Percentiles rank a stretch among this genome's conserved stretches.
phyloP scores from a whole-genome alignment of 2,329 filamentous ascomycete species.

The Aspergillus vadensis region DNA sequence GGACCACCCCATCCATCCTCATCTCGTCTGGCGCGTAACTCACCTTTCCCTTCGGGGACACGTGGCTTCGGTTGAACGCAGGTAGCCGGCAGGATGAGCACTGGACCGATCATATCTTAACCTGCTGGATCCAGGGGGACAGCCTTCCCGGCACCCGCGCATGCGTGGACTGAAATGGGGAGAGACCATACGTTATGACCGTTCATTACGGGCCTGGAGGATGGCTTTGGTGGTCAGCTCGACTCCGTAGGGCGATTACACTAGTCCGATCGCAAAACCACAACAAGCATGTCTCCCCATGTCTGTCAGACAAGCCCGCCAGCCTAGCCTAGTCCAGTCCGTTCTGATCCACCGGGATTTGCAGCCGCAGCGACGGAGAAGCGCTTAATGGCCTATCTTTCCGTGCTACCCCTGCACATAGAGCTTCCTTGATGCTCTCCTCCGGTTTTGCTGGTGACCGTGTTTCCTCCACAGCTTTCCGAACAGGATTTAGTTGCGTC shows the following conservation, averaged over 20 bases:
- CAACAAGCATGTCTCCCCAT: constrained; percentile 11
- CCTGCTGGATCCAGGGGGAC: not conserved
- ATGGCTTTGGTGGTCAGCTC: constrained; percentile 14
- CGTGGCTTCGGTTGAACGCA: constrained; percentile 24
- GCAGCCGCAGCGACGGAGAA: constrained; percentile 23
- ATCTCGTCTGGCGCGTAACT: constrained; percentile 23
- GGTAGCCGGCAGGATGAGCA: constrained; percentile 16
- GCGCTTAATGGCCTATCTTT: constrained; percentile 18
- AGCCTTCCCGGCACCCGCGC: not conserved
- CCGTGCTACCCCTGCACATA: constrained; percentile 5
- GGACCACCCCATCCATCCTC: not conserved
- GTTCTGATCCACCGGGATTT: constrained; percentile 18
- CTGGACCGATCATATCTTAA: not conserved
- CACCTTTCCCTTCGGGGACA: constrained; percentile 16
- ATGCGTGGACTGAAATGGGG: not conserved
- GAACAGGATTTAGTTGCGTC: constrained; percentile 9
- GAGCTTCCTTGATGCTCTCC: not conserved
- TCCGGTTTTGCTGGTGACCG: constrained; percentile 1
- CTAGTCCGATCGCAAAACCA: constrained; percentile 12
- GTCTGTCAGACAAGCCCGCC: constrained; percentile 14
- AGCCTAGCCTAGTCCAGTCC: constrained; percentile 12
- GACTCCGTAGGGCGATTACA: constrained; percentile 3
- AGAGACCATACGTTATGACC: not conserved
- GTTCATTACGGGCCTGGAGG: not conserved
- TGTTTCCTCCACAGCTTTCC: constrained; percentile 4